Conservation (phyloP, 2,329 filamentous ascomycete genomes). For the Pyrenophora graminea region DNA sequence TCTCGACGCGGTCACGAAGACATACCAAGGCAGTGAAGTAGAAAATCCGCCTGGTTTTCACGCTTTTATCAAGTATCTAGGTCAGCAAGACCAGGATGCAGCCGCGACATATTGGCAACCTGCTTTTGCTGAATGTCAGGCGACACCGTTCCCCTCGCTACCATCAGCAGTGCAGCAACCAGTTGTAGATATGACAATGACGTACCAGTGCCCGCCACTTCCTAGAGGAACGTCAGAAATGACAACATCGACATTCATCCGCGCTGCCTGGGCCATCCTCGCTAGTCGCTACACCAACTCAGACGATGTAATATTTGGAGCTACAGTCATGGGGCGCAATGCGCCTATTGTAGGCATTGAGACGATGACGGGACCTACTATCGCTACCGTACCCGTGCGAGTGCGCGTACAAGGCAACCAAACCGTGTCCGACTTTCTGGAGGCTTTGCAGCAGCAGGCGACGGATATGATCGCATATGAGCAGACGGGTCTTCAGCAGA, state of each 20-base stretch:
- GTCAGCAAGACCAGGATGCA: background rate
- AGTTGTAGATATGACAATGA: conserved; percentile 6
- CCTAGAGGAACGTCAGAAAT: background rate
- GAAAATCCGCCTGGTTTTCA: conserved; percentile 5
- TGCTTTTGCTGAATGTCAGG: background rate
- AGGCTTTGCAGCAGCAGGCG: conserved; percentile 17
- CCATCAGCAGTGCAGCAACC: conserved; percentile 11
- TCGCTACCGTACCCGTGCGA: conserved; percentile 45
- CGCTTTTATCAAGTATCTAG: conserved; percentile 25
- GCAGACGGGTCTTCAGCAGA: conserved; percentile 41
- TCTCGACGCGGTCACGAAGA: conserved; percentile 3
- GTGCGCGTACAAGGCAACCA: conserved; percentile 15
- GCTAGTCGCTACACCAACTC: conserved; percentile 17
- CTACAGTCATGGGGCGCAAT: background rate
- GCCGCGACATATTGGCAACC: background rate
- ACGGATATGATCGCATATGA: conserved; percentile 33
- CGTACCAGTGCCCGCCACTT: background rate
- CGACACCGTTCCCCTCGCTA: conserved; percentile 10
- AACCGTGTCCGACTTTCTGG: conserved; percentile 17
- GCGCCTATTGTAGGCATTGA: background rate
- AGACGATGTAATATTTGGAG: conserved; percentile 2
- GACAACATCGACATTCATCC: conserved; percentile 17
- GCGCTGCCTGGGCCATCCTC: conserved; percentile 39
- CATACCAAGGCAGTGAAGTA: conserved; percentile 4
- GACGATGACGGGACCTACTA: conserved; percentile 48